Evolutionary conservation across 2,329 filamentous ascomycete species (phyloP).

Genomic region (Sporothrix dimorphospora): DNA sequence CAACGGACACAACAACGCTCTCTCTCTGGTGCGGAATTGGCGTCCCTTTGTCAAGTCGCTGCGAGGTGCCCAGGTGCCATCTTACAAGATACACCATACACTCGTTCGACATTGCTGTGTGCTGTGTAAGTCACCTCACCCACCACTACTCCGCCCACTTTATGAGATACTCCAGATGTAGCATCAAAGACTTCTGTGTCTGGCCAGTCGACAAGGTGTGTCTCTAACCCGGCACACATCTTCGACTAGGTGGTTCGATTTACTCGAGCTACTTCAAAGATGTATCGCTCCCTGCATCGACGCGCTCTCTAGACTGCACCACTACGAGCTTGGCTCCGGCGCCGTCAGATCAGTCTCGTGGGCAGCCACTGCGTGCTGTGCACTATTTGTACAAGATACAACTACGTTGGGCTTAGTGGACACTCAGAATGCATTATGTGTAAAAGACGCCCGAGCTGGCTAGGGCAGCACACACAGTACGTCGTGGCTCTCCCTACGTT

Average conservation of each 20-base stretch:
- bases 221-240: not conserved
- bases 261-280: not conserved
- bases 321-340: not conserved
- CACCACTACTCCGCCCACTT: not conserved
- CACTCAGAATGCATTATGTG: not conserved
- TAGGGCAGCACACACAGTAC: not conserved
- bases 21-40: not conserved
- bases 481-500: not conserved
- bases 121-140: not conserved
- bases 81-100: no score
- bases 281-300: not conserved
- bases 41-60: not conserved
- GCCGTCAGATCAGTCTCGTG: not conserved
- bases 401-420: not conserved
- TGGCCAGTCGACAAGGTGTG: not conserved
- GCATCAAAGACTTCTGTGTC: not conserved
- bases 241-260: not conserved
- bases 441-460: not conserved
- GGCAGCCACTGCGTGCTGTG: not conserved
- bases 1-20: slow-evolving; percentile 1
- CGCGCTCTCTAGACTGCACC: not conserved
- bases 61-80: not conserved
- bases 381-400: not conserved
- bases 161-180: not conserved
- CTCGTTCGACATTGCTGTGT: not conserved